Evolutionary conservation across 2,329 filamentous ascomycete genomes (phyloP).

Genomic region (Cryphonectria parasitica): DNA sequence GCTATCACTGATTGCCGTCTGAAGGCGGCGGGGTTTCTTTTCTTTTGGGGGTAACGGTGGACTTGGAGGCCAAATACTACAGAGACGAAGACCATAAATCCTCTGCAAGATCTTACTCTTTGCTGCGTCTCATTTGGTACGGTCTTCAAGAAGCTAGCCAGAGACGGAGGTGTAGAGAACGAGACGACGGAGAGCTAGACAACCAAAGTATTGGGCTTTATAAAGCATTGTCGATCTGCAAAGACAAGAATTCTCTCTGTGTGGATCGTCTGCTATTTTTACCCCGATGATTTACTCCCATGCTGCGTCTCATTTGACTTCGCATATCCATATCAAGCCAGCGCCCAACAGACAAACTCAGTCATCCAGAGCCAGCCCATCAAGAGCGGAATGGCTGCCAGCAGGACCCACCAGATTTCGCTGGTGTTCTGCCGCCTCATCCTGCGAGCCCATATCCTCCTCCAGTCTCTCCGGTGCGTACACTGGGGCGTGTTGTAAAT

Average conservation of each 20-base stretch:
- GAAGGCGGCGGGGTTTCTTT: background rate
- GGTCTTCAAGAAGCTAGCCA: background rate
- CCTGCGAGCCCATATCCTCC: slow-evolving; percentile 53
- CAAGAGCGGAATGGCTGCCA: slow-evolving; percentile 47
- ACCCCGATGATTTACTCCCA: background rate
- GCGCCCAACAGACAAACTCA: slow-evolving; percentile 28
- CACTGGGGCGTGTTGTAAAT: slow-evolving; percentile 56
- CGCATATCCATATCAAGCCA: slow-evolving; percentile 1
- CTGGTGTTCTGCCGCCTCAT: slow-evolving; percentile 49
- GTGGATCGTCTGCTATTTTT: background rate
- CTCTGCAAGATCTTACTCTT: background rate
- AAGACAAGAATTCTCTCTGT: background rate
- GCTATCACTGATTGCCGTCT: background rate
- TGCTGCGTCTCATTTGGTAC: background rate
- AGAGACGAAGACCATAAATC: background rate
- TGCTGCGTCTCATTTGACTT: background rate
- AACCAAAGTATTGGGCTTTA: background rate
- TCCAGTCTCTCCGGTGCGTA: slow-evolving; percentile 45
- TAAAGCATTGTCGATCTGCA: background rate
- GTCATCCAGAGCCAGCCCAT: slow-evolving; percentile 45
- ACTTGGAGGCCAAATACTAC: background rate
- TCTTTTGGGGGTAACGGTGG: background rate
- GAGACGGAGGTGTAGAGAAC: background rate
- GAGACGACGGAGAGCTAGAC: background rate
- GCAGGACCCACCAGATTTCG: slow-evolving; percentile 54